Conservation (phyloP, 345 rosid species). For the Camelina sativa region DNA sequence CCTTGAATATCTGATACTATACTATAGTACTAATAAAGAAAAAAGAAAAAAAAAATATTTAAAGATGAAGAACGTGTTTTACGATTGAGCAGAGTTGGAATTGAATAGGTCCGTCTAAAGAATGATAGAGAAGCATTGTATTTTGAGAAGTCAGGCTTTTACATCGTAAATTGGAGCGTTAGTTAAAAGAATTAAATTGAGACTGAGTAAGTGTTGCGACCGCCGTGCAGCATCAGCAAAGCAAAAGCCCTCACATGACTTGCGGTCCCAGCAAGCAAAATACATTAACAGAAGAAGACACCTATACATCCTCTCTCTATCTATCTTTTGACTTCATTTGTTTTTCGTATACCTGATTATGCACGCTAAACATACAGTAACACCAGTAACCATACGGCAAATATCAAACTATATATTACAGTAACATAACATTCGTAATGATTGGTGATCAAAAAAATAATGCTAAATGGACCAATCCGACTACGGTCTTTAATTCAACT, state of each 20-base stretch:
- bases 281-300: not conserved
- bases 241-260: constrained; percentile 38
- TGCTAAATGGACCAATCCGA: not conserved
- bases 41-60: not conserved
- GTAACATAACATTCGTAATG: not conserved
- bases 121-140: not conserved
- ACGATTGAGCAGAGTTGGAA: constrained; percentile 8
- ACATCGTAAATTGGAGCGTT: constrained; percentile 35
- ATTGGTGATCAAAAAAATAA: not conserved
- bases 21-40: not conserved
- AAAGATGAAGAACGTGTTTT: constrained; percentile 6
- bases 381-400: not conserved
- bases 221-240: constrained; percentile 41
- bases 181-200: constrained; percentile 12
- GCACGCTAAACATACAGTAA: constrained; percentile 20
- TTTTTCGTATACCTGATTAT: constrained; percentile 13
- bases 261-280: constrained; percentile 34
- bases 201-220: constrained; percentile 31
- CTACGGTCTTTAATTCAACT: not conserved
- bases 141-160: constrained; percentile 5
- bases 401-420: not conserved
- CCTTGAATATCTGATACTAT: not conserved
- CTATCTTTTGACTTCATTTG: constrained; percentile 16
- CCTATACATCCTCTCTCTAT: not conserved
- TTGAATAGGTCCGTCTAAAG: not conserved